Conservation (phyloP, 2,329 filamentous ascomycete genomes). For the Pochonia chlamydosporia region DNA sequence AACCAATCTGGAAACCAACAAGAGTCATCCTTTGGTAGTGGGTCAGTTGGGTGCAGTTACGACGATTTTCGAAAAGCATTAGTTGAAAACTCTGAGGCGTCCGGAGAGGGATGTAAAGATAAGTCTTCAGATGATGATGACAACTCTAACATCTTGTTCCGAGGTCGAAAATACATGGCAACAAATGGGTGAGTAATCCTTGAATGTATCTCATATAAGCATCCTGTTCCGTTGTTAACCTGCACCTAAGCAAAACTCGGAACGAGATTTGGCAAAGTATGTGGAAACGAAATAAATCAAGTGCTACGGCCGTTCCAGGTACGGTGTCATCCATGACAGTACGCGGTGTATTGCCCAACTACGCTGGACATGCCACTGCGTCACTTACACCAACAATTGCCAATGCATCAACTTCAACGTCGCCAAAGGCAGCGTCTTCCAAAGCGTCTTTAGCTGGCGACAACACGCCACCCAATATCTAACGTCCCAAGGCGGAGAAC, state of each 20-base stretch:
- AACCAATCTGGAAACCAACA: constrained; percentile 15
- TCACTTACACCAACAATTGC: constrained; percentile 40
- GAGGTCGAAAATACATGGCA: constrained; percentile 25
- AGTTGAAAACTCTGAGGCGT: constrained; percentile 3
- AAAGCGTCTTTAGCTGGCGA: constrained; percentile 21
- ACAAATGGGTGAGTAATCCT: constrained; percentile 24
- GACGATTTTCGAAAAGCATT: constrained; percentile 22
- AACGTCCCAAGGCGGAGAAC: constrained; percentile 38
- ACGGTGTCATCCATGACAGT: constrained; percentile 48
- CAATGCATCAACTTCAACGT: constrained; percentile 28
- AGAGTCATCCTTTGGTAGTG: constrained; percentile 16
- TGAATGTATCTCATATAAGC: background rate
- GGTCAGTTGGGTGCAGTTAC: constrained; percentile 19
- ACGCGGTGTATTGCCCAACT: constrained; percentile 49
- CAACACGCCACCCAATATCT: constrained; percentile 10
- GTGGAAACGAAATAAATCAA: constrained; percentile 46
- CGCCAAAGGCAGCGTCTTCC: constrained; percentile 21
- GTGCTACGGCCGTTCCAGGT: constrained; percentile 38
- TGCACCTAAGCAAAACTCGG: constrained; percentile 27
- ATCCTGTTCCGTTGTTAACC: no score
- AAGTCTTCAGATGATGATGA: constrained; percentile 27
- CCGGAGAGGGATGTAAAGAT: constrained; percentile 13
- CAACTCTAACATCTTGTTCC: constrained; percentile 30
- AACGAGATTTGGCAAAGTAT: constrained; percentile 44
- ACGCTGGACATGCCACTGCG: constrained; percentile 45